phyloP scores from a whole-genome alignment of 2,329 filamentous ascomycete genomes.

The Trichoderma aggressivum region DNA sequence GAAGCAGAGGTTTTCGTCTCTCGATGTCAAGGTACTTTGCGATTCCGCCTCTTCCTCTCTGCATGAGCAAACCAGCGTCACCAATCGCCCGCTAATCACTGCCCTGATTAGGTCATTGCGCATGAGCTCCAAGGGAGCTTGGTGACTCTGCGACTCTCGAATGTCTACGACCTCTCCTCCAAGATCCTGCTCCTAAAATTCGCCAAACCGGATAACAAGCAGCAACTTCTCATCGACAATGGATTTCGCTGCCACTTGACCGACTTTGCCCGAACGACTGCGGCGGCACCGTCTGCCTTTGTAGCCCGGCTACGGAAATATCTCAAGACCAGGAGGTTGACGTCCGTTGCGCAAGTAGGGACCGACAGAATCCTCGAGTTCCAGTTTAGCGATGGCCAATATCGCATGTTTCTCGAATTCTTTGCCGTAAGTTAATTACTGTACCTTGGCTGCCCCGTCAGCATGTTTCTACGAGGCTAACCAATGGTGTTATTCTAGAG shows the following conservation, averaged over 20 bases:
- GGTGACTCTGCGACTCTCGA: conserved; percentile 76
- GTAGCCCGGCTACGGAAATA: conserved; percentile 81
- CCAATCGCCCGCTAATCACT: background rate
- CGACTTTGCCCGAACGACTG: conserved; percentile 82
- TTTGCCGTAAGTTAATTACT: conserved; percentile 57
- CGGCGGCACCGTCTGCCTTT: conserved; percentile 79
- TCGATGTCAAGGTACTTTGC: conserved; percentile 64
- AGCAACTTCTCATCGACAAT: conserved; percentile 88
- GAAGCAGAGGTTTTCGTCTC: conserved; percentile 78
- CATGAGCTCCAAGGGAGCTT: conserved; percentile 82
- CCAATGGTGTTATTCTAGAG: conserved; percentile 41
- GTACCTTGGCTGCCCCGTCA: background rate
- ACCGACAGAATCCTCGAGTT: conserved; percentile 93
- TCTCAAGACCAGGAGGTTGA: conserved; percentile 81
- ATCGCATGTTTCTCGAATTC: conserved; percentile 87
- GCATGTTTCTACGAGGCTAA: conserved; percentile 1
- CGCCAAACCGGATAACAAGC: conserved; percentile 80
- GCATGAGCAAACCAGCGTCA: background rate
- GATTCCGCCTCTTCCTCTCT: background rate
- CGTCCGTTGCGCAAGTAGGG: conserved; percentile 77
- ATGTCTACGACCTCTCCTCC: conserved; percentile 93
- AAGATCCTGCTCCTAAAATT: conserved; percentile 96
- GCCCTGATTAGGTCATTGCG: conserved; percentile 69
- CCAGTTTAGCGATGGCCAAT: conserved; percentile 86
- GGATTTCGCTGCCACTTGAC: conserved; percentile 96